Evolutionary conservation across 2,329 filamentous ascomycete species (phyloP), one percentile per base, ranked within the genome.

Genomic region (Aspergillus jensenii): DNA sequence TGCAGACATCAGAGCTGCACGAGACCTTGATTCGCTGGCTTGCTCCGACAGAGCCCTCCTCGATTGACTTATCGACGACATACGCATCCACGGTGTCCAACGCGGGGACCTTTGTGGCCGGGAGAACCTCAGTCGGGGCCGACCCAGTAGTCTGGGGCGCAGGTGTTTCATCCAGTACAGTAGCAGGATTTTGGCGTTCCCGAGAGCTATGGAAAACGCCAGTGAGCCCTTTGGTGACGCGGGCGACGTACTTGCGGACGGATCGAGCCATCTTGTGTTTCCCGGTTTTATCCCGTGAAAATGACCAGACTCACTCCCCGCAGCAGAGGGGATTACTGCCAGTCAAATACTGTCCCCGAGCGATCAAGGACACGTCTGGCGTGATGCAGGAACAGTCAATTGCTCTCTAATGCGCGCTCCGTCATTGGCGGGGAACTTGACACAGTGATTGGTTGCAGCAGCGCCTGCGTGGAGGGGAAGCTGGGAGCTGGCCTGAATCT

Each of bases 31-130:
- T 25, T n/a, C 39, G 48, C 15, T 60, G 49, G 44, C 59, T 62
- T 19, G 44, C 51, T n/a, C 47, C 59, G 33, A 59, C 45, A 7
- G 41, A 9, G 48, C 44, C 39, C 2, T 40, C 53, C 23, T 45
- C 55, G 9, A 46, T 31, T 43, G 52, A 14, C 11, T 40, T 53
- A n/a, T 63, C 55, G 14, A 62, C 57, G 14, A 52, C 62, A 59
- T 69, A 68, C 21, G 55, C 63, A 53, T 70, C 67, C 52, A 65
- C 53, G 3, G 66, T 67, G 46, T 70, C 64, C 50, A 70, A 54
- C 9, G 65, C 61, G 35, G 68, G 68, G 35, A 70, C 55, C 50
- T 66, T 70, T 23, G 68, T 69, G 15, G 66, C 52, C 2, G 67
- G 67, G 15, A 64, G 35, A 40, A 56, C 27, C n/a, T 62, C 59